Percentiles rank a stretch among this genome's conserved stretches.
These are phyloP conservation scores for Penicillium sp. DNA, from an alignment of 2,329 filamentous ascomycete species.

Conservation along the genomic window DNA sequence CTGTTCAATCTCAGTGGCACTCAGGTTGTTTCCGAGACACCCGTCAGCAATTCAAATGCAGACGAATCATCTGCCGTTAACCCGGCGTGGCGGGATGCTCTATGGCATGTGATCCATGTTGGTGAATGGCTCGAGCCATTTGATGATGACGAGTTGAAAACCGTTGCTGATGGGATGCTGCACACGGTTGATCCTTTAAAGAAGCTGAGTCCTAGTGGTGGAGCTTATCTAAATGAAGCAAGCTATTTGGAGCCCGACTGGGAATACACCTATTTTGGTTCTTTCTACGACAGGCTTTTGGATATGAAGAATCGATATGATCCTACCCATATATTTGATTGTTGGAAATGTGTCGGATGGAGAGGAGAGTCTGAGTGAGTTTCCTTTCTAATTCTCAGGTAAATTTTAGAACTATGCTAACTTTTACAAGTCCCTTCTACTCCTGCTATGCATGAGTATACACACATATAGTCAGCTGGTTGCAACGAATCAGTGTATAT, in stretches of 20 bases:
- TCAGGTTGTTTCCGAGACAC: constrained; percentile 7
- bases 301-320: constrained; percentile 30
- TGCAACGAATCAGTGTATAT: too few relatives aligned
- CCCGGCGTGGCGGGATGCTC: constrained; percentile 8
- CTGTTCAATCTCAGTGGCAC: not conserved
- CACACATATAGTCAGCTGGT: too few relatives aligned
- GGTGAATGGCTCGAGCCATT: constrained; percentile 6
- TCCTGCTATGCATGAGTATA: not conserved
- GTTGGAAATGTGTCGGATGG: constrained; percentile 18
- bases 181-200: constrained; percentile 16
- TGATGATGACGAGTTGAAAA: not conserved
- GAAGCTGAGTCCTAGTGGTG: constrained; percentile 15
- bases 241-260: constrained; percentile 20
- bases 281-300: constrained; percentile 26
- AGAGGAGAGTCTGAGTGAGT: constrained; percentile 11
- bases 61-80: not conserved
- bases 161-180: not conserved
- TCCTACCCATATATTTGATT: constrained; percentile 18
- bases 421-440: not conserved
- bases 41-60: constrained; percentile 3
- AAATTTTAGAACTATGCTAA: not conserved
- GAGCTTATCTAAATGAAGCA: constrained; percentile 21
- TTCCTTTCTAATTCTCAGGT: not conserved
- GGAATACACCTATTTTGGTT: constrained; percentile 21
- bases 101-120: constrained; percentile 7